A percentile compares a stretch with the other conserved stretches of the same genome.
phyloP scores from a whole-genome alignment of 441 rosid genomes.

The Euphorbia schlechtendalii region DNA sequence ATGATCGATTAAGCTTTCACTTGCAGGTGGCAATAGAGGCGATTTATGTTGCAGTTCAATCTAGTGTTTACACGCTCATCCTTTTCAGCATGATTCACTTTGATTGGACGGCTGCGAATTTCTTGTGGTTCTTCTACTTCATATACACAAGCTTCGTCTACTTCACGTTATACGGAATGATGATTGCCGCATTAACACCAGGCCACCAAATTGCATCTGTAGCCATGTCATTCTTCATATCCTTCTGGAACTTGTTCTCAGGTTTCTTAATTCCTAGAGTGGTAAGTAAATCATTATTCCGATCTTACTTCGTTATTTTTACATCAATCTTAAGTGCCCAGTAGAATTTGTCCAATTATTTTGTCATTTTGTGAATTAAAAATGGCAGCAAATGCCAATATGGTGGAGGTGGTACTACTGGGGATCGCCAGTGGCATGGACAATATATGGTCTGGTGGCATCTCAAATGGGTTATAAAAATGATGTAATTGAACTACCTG shows the following conservation, averaged over 20 bases:
- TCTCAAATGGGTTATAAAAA: slow-evolving; percentile 67
- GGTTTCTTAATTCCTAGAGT: slow-evolving; percentile 64
- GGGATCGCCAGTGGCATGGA: slow-evolving; percentile 81
- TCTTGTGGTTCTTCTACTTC: slow-evolving; percentile 62
- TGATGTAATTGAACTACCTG: slow-evolving; percentile 28
- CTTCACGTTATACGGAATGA: slow-evolving; percentile 84
- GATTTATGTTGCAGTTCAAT: slow-evolving; percentile 50
- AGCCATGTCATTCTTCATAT: slow-evolving; percentile 64
- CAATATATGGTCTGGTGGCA: slow-evolving; percentile 68
- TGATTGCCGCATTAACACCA: slow-evolving; percentile 71
- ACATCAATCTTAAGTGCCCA: no score
- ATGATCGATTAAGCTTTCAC: not conserved
- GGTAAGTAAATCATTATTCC: slow-evolving; percentile 45
- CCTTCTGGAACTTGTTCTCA: slow-evolving; percentile 83
- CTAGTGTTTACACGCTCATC: slow-evolving; percentile 37
- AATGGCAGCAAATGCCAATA: slow-evolving; percentile 70
- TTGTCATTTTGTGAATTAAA: no score
- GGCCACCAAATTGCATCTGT: slow-evolving; percentile 62
- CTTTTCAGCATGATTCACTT: slow-evolving; percentile 73
- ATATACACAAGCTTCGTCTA: slow-evolving; percentile 46
- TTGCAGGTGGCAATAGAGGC: slow-evolving; percentile 65
- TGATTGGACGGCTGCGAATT: slow-evolving; percentile 46
- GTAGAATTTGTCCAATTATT: no score
- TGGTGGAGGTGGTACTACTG: slow-evolving; percentile 99
- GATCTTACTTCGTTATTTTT: no score